Evolutionary conservation across 2,329 filamentous ascomycete species (phyloP).

Genomic region (Dothiorella sarmentorum): DNA sequence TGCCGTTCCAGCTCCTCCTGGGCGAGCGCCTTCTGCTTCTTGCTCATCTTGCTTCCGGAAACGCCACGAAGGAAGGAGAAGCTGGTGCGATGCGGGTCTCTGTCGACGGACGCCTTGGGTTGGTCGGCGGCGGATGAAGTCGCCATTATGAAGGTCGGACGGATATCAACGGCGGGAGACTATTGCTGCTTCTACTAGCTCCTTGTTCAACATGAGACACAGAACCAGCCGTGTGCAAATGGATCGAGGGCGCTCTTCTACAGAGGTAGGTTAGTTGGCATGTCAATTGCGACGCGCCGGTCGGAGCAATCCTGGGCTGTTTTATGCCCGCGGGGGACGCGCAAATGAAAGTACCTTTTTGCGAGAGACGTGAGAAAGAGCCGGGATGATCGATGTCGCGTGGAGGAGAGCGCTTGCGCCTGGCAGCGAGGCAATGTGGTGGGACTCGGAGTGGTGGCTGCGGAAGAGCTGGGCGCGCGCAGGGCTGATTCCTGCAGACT

Average conservation of each 20-base stretch:
- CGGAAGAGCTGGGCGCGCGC: slow-evolving; percentile 7
- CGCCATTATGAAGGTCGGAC: slow-evolving; percentile 7
- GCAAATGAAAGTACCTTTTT: slow-evolving; percentile 14
- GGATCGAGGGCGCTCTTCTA: neutral
- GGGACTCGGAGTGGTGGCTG: neutral
- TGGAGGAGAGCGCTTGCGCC: slow-evolving; percentile 3
- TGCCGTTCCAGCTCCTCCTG: slow-evolving; percentile 53
- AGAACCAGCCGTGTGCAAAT: slow-evolving; percentile 13
- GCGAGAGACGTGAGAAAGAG: neutral
- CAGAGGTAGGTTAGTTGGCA: slow-evolving; percentile 9
- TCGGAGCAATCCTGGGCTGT: neutral
- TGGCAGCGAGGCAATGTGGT: too few relatives aligned
- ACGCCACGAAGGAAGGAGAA: slow-evolving; percentile 37
- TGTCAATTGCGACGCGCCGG: neutral
- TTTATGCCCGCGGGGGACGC: slow-evolving; percentile 7
- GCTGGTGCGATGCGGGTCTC: slow-evolving; percentile 24
- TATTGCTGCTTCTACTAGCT: slow-evolving; percentile 12
- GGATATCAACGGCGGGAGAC: slow-evolving; percentile 11
- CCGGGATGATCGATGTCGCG: slow-evolving; percentile 1
- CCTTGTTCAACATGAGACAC: slow-evolving; percentile 18
- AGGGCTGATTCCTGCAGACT: neutral
- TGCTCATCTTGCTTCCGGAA: slow-evolving; percentile 48
- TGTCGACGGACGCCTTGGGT: neutral
- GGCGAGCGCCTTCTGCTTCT: slow-evolving; percentile 52
- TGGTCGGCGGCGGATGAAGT: neutral